phyloP scores from a whole-genome alignment of 768 basidiomycete genomes.

The Podaxis sp. region DNA sequence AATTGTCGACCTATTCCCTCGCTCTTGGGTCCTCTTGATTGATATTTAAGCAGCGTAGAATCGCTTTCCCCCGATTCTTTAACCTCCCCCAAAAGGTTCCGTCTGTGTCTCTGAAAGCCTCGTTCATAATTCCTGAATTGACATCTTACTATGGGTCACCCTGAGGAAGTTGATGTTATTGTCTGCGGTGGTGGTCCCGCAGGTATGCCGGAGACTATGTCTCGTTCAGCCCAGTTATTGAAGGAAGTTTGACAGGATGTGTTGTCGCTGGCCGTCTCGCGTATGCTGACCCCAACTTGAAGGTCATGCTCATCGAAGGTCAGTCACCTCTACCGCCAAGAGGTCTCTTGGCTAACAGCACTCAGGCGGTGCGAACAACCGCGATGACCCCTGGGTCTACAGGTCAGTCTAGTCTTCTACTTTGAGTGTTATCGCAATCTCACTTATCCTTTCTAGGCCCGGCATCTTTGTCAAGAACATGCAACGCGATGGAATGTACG shows the following conservation, averaged over 20 bases:
- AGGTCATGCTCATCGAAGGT: conserved; percentile 77
- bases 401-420: conserved; percentile 25
- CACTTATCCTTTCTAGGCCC: conserved; percentile 31
- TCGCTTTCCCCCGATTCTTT: too few relatives aligned
- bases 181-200: conserved; percentile 68
- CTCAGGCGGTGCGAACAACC: conserved; percentile 64
- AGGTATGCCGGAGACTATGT: conserved; percentile 25
- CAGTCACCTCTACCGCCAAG: background rate
- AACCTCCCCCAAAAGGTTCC: background rate
- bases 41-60: background rate
- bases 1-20: conserved; percentile 2
- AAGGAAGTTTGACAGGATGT: conserved; percentile 35
- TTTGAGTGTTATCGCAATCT: background rate
- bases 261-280: conserved; percentile 68
- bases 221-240: background rate
- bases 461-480: conserved; percentile 71
- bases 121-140: background rate
- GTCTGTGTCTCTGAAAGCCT: background rate
- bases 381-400: conserved; percentile 74
- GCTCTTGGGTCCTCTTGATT: background rate
- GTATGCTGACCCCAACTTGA: conserved; percentile 65
- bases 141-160: conserved; percentile 39
- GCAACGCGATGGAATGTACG: conserved; percentile 65
- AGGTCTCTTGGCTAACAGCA: background rate
- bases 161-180: conserved; percentile 70